Evolutionary conservation across 1,284 basidiomycete species (phyloP).

Genomic region (Trichosporon ovoides): DNA sequence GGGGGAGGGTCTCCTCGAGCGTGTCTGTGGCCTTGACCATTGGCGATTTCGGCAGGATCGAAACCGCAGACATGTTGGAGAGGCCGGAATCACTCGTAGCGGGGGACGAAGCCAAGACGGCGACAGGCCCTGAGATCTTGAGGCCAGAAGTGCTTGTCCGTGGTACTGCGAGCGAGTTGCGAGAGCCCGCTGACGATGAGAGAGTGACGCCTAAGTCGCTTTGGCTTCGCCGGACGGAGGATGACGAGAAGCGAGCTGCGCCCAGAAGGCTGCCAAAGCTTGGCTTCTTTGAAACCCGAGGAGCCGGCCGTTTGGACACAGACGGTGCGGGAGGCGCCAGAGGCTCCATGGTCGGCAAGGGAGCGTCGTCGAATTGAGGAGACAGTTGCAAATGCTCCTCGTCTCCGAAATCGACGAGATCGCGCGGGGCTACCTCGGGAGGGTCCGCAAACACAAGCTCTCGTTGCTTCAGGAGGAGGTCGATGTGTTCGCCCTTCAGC

Average conservation of each 20-base stretch:
- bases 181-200: neutral
- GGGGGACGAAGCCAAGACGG: neutral
- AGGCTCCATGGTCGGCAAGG: constrained; percentile 9
- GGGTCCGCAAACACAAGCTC: constrained; percentile 33
- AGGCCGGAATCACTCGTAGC: neutral
- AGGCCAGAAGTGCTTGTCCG: neutral
- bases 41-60: constrained; percentile 1
- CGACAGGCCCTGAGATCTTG: constrained; percentile 1
- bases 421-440: constrained; percentile 26
- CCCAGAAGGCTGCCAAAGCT: constrained; percentile 28
- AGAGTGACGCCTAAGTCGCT: constrained; percentile 12
- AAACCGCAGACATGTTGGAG: neutral
- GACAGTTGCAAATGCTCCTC: constrained; percentile 22
- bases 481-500: constrained; percentile 34
- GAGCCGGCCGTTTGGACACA: constrained; percentile 22
- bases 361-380: constrained; percentile 11
- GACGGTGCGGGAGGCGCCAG: constrained; percentile 4
- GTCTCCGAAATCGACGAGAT: constrained; percentile 40
- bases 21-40: constrained; percentile 14
- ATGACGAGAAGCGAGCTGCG: constrained; percentile 6
- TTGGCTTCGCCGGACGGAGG: constrained; percentile 18
- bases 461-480: constrained; percentile 32
- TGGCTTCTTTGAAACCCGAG: constrained; percentile 26
- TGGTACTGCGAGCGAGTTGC: neutral
- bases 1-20: constrained; percentile 29